Base-by-base conservation (phyloP, 108 stramenopile species). In the Chaetoceros tenuissimus region DNA sequence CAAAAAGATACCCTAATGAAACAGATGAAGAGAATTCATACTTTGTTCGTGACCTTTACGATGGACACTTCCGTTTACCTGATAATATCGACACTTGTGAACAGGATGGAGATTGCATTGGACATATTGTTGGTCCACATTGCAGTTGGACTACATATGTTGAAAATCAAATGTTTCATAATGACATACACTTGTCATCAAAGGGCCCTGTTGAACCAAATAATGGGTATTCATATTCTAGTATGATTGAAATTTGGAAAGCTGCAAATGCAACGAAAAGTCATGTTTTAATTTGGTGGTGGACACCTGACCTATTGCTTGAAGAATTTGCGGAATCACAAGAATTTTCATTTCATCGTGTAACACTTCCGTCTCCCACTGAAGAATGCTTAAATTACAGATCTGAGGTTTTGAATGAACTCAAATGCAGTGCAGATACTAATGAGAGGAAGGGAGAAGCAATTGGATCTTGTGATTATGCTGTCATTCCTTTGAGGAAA, bases 51-150 rank as follows among this genome's bases (percentile, higher is more conserved):
- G 34, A 13, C 13, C 13, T 62, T 24, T 75, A 67, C 63, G 68
- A 31, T 3, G 75, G 75, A 26, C 48, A 71, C 40, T 77, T 72
- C 53, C 60, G 71, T 27, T 19, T 26, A 3, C 71, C 70, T 0
- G 75, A 67, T 19, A 27, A 68, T 19, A 77, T 68, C 48, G 48
- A 77, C 40, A n/a, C n/a, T n/a, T 72, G 70, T 55, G 13, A 5
- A 5, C 5, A 10, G 8, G 13, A 40, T 13, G 8, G 8, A 10
- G 8, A 51, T 10, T 51, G 49, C 16, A 10, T 16, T 25, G 49
- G 49, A 10, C 49, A 51, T 26, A 10, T 51, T 5, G 16, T 51
- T 26, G 49, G 25, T 16, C 25, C 23, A 25, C 49, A 24, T 26
- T 51, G 49, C 16, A 8, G 8, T 16, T 51, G 49, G 49, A 25